Evolutionary conservation across 176 grass and related monocot genomes (phyloP), one percentile per base, ranked within the genome.

Genomic region (Dendrocalamus sinicus): DNA sequence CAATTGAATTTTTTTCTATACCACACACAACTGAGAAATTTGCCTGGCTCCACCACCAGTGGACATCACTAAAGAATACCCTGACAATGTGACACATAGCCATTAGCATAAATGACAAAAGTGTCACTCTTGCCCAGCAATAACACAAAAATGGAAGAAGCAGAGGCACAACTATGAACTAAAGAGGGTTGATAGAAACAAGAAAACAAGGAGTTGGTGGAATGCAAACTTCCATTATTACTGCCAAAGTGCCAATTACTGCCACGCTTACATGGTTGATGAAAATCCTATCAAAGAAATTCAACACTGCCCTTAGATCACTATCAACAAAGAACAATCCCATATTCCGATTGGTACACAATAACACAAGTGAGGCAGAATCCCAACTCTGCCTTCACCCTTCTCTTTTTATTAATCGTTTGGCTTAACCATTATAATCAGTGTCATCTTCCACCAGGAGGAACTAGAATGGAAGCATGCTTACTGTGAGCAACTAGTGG

Each of bases 391-490:
- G 22, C 9, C 58, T 60, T 60, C 22, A 60, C 22, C 58, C 22
- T 60, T 23, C 58, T n/a, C 22, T 60, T 60, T 60, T 60, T 23
- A 60, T 23, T 60, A 23, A 9, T 60, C 10, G 9, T 4, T 60
- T 60, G 22, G 58, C 58, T 23, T 60, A 23, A 60, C 58, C 58
- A 23, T 60, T 23, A 60, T 60, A 60, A 23, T 61, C 10, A 26
- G 59, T 61, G 59, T 61, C n/a, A 30, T 30, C 61, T 54, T 54
- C 16, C 52, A 54, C 52, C 6, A 16, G 6, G 17, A 60, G 68
- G n/a, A 86, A 76, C 64, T 72, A 77, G 40, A 16, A 9, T 71
- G 47, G 26, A 81, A 81, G 14, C 44, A 76, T 52, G 44, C 60
- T 81, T 70, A 41, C 32, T 67, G 4, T 37, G 20, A 57, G 44